Conservation (phyloP, 2,329 filamentous ascomycete genomes). For the Pseudogymnoascus sp. region DNA sequence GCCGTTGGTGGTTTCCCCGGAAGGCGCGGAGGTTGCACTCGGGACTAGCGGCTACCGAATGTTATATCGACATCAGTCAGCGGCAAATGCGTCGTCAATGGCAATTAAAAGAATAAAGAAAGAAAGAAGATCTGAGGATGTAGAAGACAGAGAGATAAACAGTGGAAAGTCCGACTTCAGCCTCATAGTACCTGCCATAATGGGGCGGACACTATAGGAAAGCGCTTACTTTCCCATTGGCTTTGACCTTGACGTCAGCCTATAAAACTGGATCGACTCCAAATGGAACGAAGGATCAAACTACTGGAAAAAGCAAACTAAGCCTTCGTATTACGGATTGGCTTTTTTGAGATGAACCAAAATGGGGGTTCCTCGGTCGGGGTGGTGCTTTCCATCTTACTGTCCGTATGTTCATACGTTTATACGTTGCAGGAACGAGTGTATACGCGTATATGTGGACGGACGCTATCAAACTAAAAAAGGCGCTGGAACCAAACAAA, state of each 20-base stretch:
- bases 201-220: neutral
- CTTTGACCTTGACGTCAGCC: neutral
- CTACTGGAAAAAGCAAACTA: conserved; percentile 4
- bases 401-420: neutral
- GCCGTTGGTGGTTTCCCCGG: neutral
- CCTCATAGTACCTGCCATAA: neutral
- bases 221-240: neutral
- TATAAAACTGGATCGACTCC: neutral
- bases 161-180: neutral
- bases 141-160: neutral
- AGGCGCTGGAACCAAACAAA: neutral
- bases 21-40: conserved; percentile 1
- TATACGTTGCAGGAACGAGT: conserved; percentile 2
- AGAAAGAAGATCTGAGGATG: neutral
- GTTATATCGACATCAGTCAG: neutral
- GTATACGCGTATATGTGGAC: neutral
- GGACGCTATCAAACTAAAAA: neutral
- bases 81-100: neutral
- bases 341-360: neutral
- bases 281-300: neutral
- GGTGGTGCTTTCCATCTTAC: neutral
- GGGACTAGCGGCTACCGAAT: neutral
- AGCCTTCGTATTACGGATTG: neutral
- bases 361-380: neutral
- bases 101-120: neutral